Conservation (phyloP, 495 filamentous ascomycete genomes). For the Aspergillus nidulans region DNA sequence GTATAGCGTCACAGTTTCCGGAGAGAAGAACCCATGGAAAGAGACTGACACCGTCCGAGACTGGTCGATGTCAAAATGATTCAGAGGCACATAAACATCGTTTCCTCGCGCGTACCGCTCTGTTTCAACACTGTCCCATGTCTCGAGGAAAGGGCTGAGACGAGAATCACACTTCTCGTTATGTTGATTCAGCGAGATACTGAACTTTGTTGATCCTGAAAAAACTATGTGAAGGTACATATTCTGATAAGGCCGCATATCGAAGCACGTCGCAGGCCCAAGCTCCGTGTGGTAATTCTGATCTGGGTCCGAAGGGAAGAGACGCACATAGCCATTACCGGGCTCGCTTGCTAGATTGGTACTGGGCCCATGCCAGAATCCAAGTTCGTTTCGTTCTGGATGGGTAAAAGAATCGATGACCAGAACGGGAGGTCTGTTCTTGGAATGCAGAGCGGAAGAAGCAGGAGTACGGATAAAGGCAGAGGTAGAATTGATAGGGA, state of each 20-base stretch:
- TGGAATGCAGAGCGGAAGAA: not conserved
- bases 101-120: constrained; percentile 49
- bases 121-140: constrained; percentile 70
- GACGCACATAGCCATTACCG: constrained; percentile 46
- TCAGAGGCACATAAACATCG: constrained; percentile 71
- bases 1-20: constrained; percentile 48
- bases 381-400: constrained; percentile 54
- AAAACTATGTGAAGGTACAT: constrained; percentile 70
- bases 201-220: constrained; percentile 62
- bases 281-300: constrained; percentile 67
- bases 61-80: constrained; percentile 65
- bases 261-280: constrained; percentile 49
- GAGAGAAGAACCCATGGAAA: constrained; percentile 63
- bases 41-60: constrained; percentile 58
- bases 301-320: constrained; percentile 64
- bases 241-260: constrained; percentile 48
- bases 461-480: constrained; percentile 20
- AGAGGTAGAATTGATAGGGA: not conserved
- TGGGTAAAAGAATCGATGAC: constrained; percentile 64
- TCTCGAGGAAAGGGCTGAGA: constrained; percentile 64
- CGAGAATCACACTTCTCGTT: constrained; percentile 57
- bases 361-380: constrained; percentile 68
- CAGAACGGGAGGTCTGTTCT: constrained; percentile 25
- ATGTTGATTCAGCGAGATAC: constrained; percentile 67
- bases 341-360: constrained; percentile 54